phyloP scores from a whole-genome alignment of 1,284 basidiomycete species.

The Athelia sp. region DNA sequence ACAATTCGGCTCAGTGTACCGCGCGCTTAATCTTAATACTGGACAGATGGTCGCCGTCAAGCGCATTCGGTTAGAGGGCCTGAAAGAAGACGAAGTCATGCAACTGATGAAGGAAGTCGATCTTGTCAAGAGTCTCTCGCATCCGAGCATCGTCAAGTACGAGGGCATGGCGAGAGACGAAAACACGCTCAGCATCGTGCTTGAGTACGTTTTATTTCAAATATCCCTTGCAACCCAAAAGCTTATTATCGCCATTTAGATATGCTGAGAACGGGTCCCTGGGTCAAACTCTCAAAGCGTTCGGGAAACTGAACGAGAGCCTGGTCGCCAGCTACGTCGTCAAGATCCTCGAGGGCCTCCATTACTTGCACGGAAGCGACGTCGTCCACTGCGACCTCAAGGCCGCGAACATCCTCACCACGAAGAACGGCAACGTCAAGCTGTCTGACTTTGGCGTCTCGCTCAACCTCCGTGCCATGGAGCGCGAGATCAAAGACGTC shows the following conservation, averaged over 20 bases:
- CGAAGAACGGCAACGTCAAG: constrained; percentile 96
- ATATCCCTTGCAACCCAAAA: no score
- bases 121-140: constrained; percentile 80
- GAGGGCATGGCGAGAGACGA: constrained; percentile 92
- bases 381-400: constrained; percentile 94
- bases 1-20: constrained; percentile 94
- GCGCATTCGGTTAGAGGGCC: constrained; percentile 81
- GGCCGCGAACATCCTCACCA: constrained; percentile 97
- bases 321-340: constrained; percentile 88
- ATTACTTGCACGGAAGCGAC: constrained; percentile 82
- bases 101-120: constrained; percentile 92
- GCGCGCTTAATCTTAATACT: constrained; percentile 86
- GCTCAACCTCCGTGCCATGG: constrained; percentile 96
- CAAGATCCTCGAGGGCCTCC: constrained; percentile 89
- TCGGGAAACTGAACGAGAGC: constrained; percentile 86
- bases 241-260: constrained; percentile 37
- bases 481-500: constrained; percentile 81
- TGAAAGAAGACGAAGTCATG: constrained; percentile 80
- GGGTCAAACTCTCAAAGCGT: constrained; percentile 85
- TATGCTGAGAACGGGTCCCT: constrained; percentile 94
- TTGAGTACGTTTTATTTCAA: constrained; percentile 68
- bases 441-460: constrained; percentile 98
- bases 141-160: constrained; percentile 94
- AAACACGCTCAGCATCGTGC: constrained; percentile 83
- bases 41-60: constrained; percentile 96